Base-by-base conservation (phyloP, 2,329 filamentous ascomycete species). In the Hypoxylon rubiginosum region DNA sequence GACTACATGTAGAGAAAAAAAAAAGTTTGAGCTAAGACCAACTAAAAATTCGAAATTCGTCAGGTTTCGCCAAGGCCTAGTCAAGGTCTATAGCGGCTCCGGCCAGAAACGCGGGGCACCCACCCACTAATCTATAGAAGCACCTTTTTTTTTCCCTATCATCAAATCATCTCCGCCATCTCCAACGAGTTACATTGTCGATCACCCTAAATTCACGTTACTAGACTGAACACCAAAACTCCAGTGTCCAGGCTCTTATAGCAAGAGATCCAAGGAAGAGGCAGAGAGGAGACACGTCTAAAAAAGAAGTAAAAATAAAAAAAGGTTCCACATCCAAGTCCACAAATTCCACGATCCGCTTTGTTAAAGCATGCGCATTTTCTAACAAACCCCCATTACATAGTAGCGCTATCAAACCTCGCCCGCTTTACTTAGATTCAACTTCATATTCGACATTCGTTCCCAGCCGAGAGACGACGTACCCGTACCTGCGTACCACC, bases 241-340 rank as follows among this genome's bases (percentile, higher is more conserved):
- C 46, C 55, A 49, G 21, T 24, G 21, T 24, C 46, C 55, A 49
- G 45, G 2, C 6, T 59, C 28, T 21, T 21, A 32, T 36, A 50
- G 11, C 34, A 30, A 11, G 63, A 45, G 57, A 28, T 52, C 66
- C 66, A 69, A 67, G 67, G 57, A 64, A 24, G 21, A 24, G 21
- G 21, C 39, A 52, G 66, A 46, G 4, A 67, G 64, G 7, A 67
- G 67, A 67, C 67, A 64, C 64, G 67, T 69, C 64, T 69, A 13
- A 36, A 36, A 34, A 43, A 43, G n/a, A n/a, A n/a, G n/a, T n/a
- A n/a, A n/a, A n/a, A n/a, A n/a, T 69, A 13, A 36, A 36, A 45
- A 64, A 58, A 64, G 64, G 61, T 62, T 64, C 60, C 67, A 69
- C 66, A 41, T 41, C 36, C 39, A 10, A 54, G 34, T 43, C 36